These are phyloP conservation scores for Agastache rugosa DNA, from an alignment of 257 asterid genomes.

Conservation along the genomic window DNA sequence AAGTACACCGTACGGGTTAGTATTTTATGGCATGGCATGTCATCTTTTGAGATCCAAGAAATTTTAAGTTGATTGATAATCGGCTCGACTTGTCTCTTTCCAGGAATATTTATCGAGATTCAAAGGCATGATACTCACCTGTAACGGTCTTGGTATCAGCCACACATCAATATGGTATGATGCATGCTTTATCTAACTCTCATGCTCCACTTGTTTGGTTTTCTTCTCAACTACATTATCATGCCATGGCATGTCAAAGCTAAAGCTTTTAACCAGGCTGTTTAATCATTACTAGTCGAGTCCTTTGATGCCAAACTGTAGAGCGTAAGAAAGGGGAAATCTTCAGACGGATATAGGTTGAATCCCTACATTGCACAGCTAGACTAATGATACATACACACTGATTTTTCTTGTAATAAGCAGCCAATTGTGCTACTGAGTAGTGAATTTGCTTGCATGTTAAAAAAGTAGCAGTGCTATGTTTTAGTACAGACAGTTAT, in stretches of 20 bases:
- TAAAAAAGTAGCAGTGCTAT: background rate
- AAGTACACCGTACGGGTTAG: slow-evolving; percentile 67
- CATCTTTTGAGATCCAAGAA: background rate
- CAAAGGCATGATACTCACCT: slow-evolving; percentile 74
- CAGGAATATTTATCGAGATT: slow-evolving; percentile 76
- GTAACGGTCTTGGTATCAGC: slow-evolving; percentile 74
- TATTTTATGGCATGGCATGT: background rate
- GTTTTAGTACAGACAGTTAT: background rate
- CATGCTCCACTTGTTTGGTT: slow-evolving; percentile 23
- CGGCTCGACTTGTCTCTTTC: slow-evolving; percentile 11
- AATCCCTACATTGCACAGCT: slow-evolving; percentile 11
- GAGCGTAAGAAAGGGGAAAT: slow-evolving; percentile 16
- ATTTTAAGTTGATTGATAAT: slow-evolving; percentile 29
- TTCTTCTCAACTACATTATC: slow-evolving; percentile 22
- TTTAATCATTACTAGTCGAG: background rate
- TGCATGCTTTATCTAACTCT: slow-evolving; percentile 9
- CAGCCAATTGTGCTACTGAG: slow-evolving; percentile 18
- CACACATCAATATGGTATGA: slow-evolving; percentile 57
- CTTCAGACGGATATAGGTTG: background rate
- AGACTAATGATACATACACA: background rate
- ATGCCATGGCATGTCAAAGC: slow-evolving; percentile 9
- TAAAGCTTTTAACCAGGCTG: background rate
- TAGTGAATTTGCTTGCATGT: slow-evolving; percentile 3
- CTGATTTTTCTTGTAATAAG: slow-evolving; percentile 1
- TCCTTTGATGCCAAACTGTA: slow-evolving; percentile 1